A percentile compares a stretch with the other conserved stretches of the same genome.
Conservation (phyloP, 2,329 filamentous ascomycete genomes). For the Neofusicoccum kwambonambiense region DNA sequence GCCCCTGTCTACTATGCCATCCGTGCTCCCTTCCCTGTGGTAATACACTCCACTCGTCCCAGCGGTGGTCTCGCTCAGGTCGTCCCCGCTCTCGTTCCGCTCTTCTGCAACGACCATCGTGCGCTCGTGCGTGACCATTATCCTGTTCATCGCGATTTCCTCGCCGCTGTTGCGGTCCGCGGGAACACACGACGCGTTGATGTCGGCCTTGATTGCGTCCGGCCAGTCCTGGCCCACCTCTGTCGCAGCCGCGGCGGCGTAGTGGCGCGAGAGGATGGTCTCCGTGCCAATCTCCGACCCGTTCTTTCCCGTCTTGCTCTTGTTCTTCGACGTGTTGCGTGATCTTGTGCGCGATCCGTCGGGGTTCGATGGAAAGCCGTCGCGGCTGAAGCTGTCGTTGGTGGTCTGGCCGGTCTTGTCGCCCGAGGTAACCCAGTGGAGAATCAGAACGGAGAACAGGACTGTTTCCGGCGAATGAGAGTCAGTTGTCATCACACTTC, state of each 20-base stretch:
- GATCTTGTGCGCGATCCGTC: neutral
- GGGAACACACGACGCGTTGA: neutral
- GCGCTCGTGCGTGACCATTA: constrained; percentile 6
- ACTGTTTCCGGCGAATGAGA: neutral
- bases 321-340: neutral
- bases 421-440: constrained; percentile 9
- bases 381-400: neutral
- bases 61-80: neutral
- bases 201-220: neutral
- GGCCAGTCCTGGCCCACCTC: neutral
- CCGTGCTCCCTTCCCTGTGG: neutral
- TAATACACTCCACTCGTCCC: neutral
- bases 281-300: neutral
- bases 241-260: neutral
- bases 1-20: neutral
- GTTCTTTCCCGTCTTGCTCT: neutral
- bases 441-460: constrained; percentile 7
- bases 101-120: neutral
- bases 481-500: neutral
- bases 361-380: neutral
- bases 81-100: neutral
- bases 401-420: constrained; percentile 1
- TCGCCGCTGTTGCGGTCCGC: neutral
- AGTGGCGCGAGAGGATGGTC: neutral
- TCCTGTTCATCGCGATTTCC: neutral